Evolutionary conservation across 805 yeast genomes (phyloP).

Genomic region (Wickerhamiella dianesei): DNA sequence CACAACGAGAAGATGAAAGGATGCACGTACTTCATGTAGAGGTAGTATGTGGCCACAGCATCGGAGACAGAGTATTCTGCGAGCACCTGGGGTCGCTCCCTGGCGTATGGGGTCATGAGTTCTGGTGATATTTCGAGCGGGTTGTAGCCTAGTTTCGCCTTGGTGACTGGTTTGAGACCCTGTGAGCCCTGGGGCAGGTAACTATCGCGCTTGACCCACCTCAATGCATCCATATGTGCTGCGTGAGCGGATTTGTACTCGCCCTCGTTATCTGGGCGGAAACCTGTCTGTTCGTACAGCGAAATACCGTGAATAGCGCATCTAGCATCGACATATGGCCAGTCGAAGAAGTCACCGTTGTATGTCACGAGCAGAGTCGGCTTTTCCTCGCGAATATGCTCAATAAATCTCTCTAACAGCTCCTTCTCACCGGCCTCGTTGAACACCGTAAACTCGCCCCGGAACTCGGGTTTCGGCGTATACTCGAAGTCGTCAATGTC

Average conservation of each 20-base stretch:
- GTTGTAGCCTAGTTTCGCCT: constrained; percentile 86
- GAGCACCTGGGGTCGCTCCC: constrained; percentile 77
- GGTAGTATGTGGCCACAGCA: constrained; percentile 95
- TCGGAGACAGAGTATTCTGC: constrained; percentile 98
- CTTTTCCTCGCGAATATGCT: constrained; percentile 70
- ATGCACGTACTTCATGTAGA: constrained; percentile 92
- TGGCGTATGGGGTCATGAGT: constrained; percentile 94
- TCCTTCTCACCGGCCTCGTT: constrained; percentile 79
- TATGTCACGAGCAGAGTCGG: constrained; percentile 98
- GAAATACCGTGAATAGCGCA: constrained; percentile 71
- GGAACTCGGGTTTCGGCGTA: constrained; percentile 93
- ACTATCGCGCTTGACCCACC: constrained; percentile 98
- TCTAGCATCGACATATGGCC: constrained; percentile 95
- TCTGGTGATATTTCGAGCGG: constrained; percentile 97
- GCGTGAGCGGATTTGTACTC: constrained; percentile 89
- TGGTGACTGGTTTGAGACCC: constrained; percentile 95
- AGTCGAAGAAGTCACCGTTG: constrained; percentile 97
- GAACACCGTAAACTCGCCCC: constrained; percentile 77
- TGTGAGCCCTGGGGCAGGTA: constrained; percentile 97
- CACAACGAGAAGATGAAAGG: constrained; percentile 93
- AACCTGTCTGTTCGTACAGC: constrained; percentile 89
- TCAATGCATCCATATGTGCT: constrained; percentile 90
- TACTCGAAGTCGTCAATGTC: constrained; percentile 96
- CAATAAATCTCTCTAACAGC: constrained; percentile 63
- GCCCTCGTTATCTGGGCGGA: constrained; percentile 70